Evolutionary conservation across 2,329 filamentous ascomycete species (phyloP).

Genomic region (Fusarium tanahbumbuense): DNA sequence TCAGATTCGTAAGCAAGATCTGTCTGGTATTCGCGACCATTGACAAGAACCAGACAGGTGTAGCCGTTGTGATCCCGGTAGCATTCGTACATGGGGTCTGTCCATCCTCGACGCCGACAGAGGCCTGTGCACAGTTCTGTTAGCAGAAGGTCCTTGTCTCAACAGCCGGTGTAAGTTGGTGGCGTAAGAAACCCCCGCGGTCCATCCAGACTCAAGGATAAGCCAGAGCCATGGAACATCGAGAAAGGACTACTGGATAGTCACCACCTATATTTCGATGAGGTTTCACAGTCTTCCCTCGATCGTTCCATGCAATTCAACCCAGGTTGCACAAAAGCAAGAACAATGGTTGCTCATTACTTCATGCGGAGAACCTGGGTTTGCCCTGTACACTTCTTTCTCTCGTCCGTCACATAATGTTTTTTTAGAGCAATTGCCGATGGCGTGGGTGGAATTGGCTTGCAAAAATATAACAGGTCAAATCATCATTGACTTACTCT

Average conservation of each 20-base stretch:
- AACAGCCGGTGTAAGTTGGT: background rate
- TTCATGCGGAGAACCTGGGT: constrained; percentile 25
- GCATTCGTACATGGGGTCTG: constrained; percentile 87
- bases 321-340: constrained; percentile 5
- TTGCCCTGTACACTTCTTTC: constrained; percentile 18
- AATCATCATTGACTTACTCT: constrained; percentile 69
- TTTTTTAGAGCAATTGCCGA: constrained; percentile 35
- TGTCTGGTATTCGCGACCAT: constrained; percentile 96
- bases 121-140: constrained; percentile 72
- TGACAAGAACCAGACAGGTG: constrained; percentile 91
- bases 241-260: background rate
- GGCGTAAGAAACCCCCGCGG: background rate
- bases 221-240: background rate
- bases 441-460: constrained; percentile 33
- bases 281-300: constrained; percentile 8
- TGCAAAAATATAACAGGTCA: constrained; percentile 14
- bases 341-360: constrained; percentile 21
- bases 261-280: background rate
- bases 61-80: constrained; percentile 80
- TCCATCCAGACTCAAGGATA: background rate
- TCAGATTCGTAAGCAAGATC: constrained; percentile 87
- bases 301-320: constrained; percentile 1
- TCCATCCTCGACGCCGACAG: constrained; percentile 94
- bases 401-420: constrained; percentile 2
- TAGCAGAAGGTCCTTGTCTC: constrained; percentile 46